Evolutionary conservation across 805 yeast genomes (phyloP), one percentile per base, ranked within the genome.

Genomic region (Saturnispora quitensis): DNA sequence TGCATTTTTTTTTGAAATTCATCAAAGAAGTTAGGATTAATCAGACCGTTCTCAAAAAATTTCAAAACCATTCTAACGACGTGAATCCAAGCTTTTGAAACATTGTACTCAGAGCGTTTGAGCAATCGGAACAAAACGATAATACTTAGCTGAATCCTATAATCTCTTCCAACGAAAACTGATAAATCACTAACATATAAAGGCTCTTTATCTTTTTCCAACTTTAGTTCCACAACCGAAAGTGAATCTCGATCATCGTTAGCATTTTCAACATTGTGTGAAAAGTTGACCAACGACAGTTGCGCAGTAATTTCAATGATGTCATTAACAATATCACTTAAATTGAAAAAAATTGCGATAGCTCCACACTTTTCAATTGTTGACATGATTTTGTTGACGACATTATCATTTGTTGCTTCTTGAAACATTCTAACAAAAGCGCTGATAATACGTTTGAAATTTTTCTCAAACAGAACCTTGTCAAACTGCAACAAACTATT

Each of bases 391-490:
- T 91, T 78, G 0, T 93, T 83, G 46, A 89, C 83, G 9, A 93
- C 81, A 46, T 88, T 86, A 65, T 93, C 98, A 64, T 93, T 97
- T 0, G 88, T 72, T 0, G 98, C 96, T 48, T 86, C 87, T 28
- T 86, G 83, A 68, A 89, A 93, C 42, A 91, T 88, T 49, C 76
- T 78, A 48, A 90, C 75, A 42, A 90, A 68, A 0, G 96, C 82
- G 10, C 82, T 77, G 5, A 87, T 75, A n/a, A 93, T 72, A 18
- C 78, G 77, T 40, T 77, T 74, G 60, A 86, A 85, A 6, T 79
- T 72, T 10, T 76, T 71, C 48, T 76, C 80, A 63, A 91, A 90
- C 27, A 91, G 72, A 13, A 79, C 79, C 56, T 74, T 78, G 63
- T 91, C 96, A 60, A 86, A 86, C 35, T 80, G 82, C 27, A 82